These are phyloP conservation scores for Clarireedia homoeocarpa DNA, from an alignment of 2,329 filamentous ascomycete species.

Conservation along the genomic window DNA sequence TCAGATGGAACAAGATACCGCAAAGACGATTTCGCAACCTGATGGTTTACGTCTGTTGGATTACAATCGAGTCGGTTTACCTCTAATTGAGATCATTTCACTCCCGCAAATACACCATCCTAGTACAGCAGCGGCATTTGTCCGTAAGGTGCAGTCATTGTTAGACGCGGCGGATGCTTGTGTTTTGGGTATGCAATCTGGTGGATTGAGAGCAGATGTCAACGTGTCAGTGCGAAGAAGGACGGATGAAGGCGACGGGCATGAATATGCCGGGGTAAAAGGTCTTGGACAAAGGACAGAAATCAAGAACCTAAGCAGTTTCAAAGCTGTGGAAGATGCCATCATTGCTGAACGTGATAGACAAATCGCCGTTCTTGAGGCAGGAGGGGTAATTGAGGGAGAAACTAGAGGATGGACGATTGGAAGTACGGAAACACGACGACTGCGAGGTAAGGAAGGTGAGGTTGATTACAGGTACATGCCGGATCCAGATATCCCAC, in stretches of 20 bases:
- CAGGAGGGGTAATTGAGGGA: conserved; percentile 65
- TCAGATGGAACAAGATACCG: conserved; percentile 96
- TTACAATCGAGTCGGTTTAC: conserved; percentile 86
- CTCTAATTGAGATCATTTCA: conserved; percentile 92
- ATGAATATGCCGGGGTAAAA: conserved; percentile 48
- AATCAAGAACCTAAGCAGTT: conserved; percentile 94
- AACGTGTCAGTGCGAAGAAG: conserved; percentile 79
- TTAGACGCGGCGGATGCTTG: conserved; percentile 77
- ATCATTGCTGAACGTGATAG: conserved; percentile 85
- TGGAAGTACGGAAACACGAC: conserved; percentile 71
- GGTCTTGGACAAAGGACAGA: conserved; percentile 82
- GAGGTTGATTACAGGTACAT: conserved; percentile 98
- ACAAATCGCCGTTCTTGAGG: conserved; percentile 73
- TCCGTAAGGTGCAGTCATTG: conserved; percentile 79
- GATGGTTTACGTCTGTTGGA: conserved; percentile 73
- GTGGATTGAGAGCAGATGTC: conserved; percentile 85
- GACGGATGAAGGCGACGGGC: conserved; percentile 19
- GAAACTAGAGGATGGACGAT: conserved; percentile 93
- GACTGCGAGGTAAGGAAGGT: conserved; percentile 85
- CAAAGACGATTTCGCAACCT: conserved; percentile 79
- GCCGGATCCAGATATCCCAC: conserved; percentile 86
- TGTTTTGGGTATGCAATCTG: conserved; percentile 86
- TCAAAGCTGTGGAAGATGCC: conserved; percentile 91
- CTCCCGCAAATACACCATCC: conserved; percentile 82
- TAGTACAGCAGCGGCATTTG: conserved; percentile 77